Percentiles rank a stretch among this genome's conserved stretches.
Evolutionary conservation across 2,329 filamentous ascomycete species (phyloP).

Genomic region (Penicillium rolfsii): DNA sequence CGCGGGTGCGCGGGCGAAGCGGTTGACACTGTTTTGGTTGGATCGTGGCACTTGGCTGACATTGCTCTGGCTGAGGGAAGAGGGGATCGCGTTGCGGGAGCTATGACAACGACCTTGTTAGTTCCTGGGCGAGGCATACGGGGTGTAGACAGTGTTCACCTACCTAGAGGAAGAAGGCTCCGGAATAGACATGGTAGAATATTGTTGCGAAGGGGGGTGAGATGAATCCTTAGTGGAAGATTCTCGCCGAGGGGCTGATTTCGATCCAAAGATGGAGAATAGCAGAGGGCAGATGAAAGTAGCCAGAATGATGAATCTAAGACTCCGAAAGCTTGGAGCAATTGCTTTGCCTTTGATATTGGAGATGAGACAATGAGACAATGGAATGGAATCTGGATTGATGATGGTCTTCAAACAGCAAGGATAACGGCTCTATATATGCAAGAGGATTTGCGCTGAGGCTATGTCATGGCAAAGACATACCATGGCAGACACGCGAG

Average conservation of each 20-base stretch:
- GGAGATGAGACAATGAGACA: constrained; percentile 4
- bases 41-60: constrained; percentile 33
- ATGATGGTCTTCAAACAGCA: constrained; percentile 10
- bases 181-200: constrained; percentile 24
- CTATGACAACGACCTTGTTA: constrained; percentile 14
- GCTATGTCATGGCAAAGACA: constrained; percentile 20
- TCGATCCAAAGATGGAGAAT: background rate
- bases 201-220: background rate
- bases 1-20: constrained; percentile 32
- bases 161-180: constrained; percentile 19
- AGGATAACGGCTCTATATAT: constrained; percentile 25
- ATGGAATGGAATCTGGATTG: constrained; percentile 4
- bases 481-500: constrained; percentile 28
- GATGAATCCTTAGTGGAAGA: background rate
- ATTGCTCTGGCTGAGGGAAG: constrained; percentile 32
- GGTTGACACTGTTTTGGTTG: constrained; percentile 30
- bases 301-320: background rate
- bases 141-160: background rate
- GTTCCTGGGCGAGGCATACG: background rate
- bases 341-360: background rate
- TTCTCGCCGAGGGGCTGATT: background rate
- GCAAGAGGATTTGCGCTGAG: constrained; percentile 12
- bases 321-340: background rate
- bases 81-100: constrained; percentile 25
- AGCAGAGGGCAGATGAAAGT: constrained; percentile 4